Conservation (phyloP, 805 yeast species). For the Wickerhamiella domercqiae region DNA sequence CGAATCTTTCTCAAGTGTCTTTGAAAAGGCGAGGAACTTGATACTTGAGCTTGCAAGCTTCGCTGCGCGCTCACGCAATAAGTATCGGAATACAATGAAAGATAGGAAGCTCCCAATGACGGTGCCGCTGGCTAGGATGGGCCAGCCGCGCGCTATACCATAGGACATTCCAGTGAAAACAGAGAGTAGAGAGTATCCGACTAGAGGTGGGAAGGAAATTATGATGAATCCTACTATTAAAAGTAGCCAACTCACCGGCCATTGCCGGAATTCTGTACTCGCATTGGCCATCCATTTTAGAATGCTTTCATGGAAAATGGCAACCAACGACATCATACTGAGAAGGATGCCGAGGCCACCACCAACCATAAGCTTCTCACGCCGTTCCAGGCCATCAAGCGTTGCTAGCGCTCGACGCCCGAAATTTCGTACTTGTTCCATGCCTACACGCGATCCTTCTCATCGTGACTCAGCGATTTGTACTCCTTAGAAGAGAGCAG, state of each 20-base stretch:
- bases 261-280: slow-evolving; percentile 20
- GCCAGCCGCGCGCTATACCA: slow-evolving; percentile 73
- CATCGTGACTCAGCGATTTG: too few species aligned
- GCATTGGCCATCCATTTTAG: slow-evolving; percentile 21
- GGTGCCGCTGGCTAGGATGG: slow-evolving; percentile 52
- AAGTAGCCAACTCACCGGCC: slow-evolving; percentile 24
- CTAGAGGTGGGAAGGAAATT: slow-evolving; percentile 80
- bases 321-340: slow-evolving; percentile 16
- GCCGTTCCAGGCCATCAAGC: slow-evolving; percentile 14
- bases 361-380: slow-evolving; percentile 11
- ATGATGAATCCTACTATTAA: slow-evolving; percentile 39
- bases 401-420: slow-evolving; percentile 6
- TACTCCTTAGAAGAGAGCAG: too few species aligned
- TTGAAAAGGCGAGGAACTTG: slow-evolving; percentile 57
- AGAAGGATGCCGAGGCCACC: slow-evolving; percentile 14
- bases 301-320: slow-evolving; percentile 24
- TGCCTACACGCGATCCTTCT: not conserved
- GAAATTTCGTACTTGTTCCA: slow-evolving; percentile 1
- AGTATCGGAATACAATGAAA: slow-evolving; percentile 48
- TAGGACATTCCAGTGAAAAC: slow-evolving; percentile 65
- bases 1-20: slow-evolving; percentile 56
- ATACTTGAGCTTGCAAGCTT: slow-evolving; percentile 44
- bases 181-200: slow-evolving; percentile 63
- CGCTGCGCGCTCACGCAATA: slow-evolving; percentile 43
- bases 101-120: slow-evolving; percentile 61